Evolutionary conservation across 2,329 filamentous ascomycete species (phyloP).

Genomic region (Nemania diffusa): DNA sequence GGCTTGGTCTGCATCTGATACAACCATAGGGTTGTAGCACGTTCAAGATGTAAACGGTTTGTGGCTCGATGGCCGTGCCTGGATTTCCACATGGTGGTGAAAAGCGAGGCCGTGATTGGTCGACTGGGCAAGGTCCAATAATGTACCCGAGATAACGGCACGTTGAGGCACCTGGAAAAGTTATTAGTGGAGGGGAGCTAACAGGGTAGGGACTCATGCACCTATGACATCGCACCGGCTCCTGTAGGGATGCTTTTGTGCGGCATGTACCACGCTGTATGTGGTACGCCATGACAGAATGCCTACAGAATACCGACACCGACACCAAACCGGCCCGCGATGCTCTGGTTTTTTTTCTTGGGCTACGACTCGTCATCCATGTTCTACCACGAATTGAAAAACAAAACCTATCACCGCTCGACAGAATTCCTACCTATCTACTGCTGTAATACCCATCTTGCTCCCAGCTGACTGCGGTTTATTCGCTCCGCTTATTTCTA

Average conservation of each 20-base stretch:
- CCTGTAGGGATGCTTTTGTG: background rate
- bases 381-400: constrained; percentile 18
- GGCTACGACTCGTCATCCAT: constrained; percentile 13
- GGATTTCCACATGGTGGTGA: constrained; percentile 18
- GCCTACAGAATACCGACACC: constrained; percentile 21
- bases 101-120: constrained; percentile 29
- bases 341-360: constrained; percentile 14
- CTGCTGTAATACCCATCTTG: constrained; percentile 6
- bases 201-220: constrained; percentile 24
- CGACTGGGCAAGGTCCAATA: constrained; percentile 40
- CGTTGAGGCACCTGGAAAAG: constrained; percentile 46
- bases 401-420: background rate
- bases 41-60: constrained; percentile 11
- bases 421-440: background rate
- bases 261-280: background rate
- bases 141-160: constrained; percentile 41
- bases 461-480: constrained; percentile 18
- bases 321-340: constrained; percentile 14
- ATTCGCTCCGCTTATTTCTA: constrained; percentile 32
- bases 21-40: constrained; percentile 15
- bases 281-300: background rate
- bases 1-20: constrained; percentile 16
- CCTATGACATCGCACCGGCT: constrained; percentile 40
- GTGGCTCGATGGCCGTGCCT: constrained; percentile 25
- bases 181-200: constrained; percentile 42